Base-by-base conservation (phyloP, 345 rosid genomes). In the Gossypium ekmanianum region DNA sequence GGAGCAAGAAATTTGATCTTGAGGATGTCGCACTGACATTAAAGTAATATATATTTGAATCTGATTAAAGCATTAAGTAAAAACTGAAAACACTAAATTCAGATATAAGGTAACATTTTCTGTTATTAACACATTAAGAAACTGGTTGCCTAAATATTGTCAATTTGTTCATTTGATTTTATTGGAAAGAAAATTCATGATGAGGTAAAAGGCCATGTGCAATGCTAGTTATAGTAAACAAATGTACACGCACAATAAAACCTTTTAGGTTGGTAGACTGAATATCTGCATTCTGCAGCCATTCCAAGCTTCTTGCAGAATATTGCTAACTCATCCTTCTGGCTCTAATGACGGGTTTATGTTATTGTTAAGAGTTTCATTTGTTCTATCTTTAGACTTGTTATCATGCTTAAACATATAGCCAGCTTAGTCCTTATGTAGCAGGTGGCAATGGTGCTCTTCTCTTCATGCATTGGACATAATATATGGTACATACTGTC, bases 331-430 rank as follows among this genome's bases (percentile, higher is more conserved):
- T 56, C 61, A 56, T 56, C 3, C 2, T 20, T 56, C 10, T 56
- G 13, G 61, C 22, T 20, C 61, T 11, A 56, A 20, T 18, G 18
- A 18, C 0, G 27, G 61, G 26, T 56, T 3, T 56, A 9, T 54
- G 24, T 7, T 6, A 9, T 57, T 57, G 61, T 57, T 20, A 57
- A 62, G n/a, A 8, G 22, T 62, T 62, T 34, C 43, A 17, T 29
- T 62, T 14, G 67, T 14, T 62, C 6, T 34, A 3, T 47, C 6
- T 57, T 57, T 34, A 20, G 11, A 17, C 20, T 14, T 29, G 11
- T 62, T 62, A 16, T 63, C 68, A 34, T 63, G 68, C 68, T 62
- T 62, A 34, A 34, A 34, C 67, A 16, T 27, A 13, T 27, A 61
- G 6, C 22, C 29, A 61, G 18, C 66, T 61, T 29, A 13, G 66